Conservation (phyloP, 108 stramenopile genomes). For the Nitzschia inconspicua region DNA sequence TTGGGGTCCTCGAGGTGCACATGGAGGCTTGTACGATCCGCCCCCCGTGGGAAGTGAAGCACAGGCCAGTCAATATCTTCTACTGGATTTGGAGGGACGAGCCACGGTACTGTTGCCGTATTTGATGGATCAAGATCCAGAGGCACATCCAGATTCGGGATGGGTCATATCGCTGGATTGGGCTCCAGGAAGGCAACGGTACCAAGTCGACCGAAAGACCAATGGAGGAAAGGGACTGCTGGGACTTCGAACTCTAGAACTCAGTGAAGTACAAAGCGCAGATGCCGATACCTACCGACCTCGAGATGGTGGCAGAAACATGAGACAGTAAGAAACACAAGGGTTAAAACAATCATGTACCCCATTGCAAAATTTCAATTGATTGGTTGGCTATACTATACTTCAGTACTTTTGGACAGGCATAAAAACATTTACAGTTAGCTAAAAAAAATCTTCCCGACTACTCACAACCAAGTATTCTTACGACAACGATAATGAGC, state of each 20-base stretch:
- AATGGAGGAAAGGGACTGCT: constrained; percentile 54
- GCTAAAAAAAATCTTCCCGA: too few species aligned
- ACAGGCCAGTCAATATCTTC: constrained; percentile 62
- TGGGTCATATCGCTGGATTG: constrained; percentile 87
- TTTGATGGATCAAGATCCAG: constrained; percentile 63
- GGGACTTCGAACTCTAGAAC: constrained; percentile 76
- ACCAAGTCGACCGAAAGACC: constrained; percentile 84
- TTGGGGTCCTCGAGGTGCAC: constrained; percentile 76
- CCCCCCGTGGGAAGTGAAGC: constrained; percentile 76
- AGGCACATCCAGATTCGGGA: constrained; percentile 34
- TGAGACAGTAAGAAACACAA: constrained; percentile 36
- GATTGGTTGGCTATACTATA: too few species aligned
- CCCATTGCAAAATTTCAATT: too few species aligned
- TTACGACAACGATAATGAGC: too few species aligned
- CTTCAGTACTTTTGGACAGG: too few species aligned
- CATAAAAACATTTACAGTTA: too few species aligned
- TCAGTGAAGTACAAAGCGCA: constrained; percentile 72
- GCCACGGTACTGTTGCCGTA: constrained; percentile 77
- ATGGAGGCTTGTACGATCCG: constrained; percentile 84
- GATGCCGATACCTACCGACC: constrained; percentile 83
- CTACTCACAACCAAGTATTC: too few species aligned
- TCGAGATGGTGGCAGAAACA: constrained; percentile 55
- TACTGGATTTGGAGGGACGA: constrained; percentile 78
- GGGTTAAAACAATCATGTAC: too few species aligned
- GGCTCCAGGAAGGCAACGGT: constrained; percentile 76